Evolutionary conservation across 2,329 filamentous ascomycete species (phyloP).

Genomic region (Ascochyta viciae-villosae): DNA sequence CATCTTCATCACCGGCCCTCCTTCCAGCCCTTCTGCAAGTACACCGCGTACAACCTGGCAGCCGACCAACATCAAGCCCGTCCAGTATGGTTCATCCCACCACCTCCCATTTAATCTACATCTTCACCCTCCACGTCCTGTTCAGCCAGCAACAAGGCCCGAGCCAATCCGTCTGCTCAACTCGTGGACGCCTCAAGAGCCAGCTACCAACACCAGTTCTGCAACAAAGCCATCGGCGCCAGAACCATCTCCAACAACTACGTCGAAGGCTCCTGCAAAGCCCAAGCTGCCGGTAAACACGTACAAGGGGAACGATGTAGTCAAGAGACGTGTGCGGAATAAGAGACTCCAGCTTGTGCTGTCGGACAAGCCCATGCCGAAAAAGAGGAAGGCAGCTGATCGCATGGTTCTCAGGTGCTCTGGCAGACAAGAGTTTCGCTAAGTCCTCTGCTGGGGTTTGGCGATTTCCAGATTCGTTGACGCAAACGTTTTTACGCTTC

Average conservation of each 20-base stretch:
- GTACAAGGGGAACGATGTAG: slow-evolving; percentile 22
- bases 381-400: slow-evolving; percentile 17
- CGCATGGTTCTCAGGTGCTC: slow-evolving; percentile 12
- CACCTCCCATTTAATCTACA: not conserved
- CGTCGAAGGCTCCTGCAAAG: not conserved
- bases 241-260: not conserved
- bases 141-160: slow-evolving; percentile 1
- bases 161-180: slow-evolving; percentile 10
- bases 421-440: slow-evolving; percentile 2
- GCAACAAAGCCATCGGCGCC: not conserved
- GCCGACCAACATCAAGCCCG: not conserved
- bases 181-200: not conserved
- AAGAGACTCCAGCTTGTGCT: slow-evolving; percentile 27
- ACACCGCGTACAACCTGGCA: not conserved
- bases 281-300: slow-evolving; percentile 14
- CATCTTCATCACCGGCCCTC: not conserved
- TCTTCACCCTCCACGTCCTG: not conserved
- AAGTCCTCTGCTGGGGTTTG: not conserved
- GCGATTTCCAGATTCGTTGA: too few relatives aligned
- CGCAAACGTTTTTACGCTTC: too few relatives aligned
- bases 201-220: not conserved
- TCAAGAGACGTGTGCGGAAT: slow-evolving; percentile 29
- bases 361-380: slow-evolving; percentile 17
- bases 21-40: not conserved
- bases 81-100: not conserved